Base-by-base conservation (phyloP, 108 stramenopile species). In the Nitzschia inconspicua region DNA sequence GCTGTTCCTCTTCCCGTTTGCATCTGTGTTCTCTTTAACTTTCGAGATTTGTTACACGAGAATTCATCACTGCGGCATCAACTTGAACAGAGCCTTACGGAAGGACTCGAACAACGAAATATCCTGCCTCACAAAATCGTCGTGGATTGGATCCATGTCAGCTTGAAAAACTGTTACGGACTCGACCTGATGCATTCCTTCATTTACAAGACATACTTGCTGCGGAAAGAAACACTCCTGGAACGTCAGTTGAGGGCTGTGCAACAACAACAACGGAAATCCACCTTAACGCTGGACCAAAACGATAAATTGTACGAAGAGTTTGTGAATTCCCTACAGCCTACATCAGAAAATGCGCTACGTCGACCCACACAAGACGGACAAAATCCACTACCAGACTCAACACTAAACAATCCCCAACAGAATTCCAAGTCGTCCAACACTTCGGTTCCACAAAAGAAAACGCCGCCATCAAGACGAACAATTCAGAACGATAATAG, bases 111-210 rank as follows among this genome's bases (percentile, higher is more conserved):
- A 23, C 9, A 47, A 1, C 13, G 20, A 23, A 35, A 44, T 2
- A 57, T 60, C 2, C 60, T 50, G 6, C 4, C 30, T 1, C 22
- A 50, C 3, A 63, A 35, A 28, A 29, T 58, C 2, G 27, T 58
- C 8, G 4, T 72, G 18, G 40, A 64, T 11, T 22, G 7, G 8
- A 14, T 62, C 2, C 32, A 52, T 0, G 58, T 57, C 6, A 62
- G 63, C 32, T 50, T 82, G 19, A 20, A 19, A n/a, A 77, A 77
- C 41, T 74, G 76, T 48, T 82, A 75, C 30, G 81, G 81, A 35
- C 44, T 82, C 4, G 46, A 54, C 34, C 28, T 27, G 34, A 37
- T 82, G 20, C 81, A 82, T 59, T 29, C 60, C 42, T 82, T 82
- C 48, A 72, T 82, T n/a, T 82, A 77, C 54, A 64, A 58, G n/a